Base-by-base conservation (phyloP, 83 land plant genomes). In the Larix sibirica region DNA sequence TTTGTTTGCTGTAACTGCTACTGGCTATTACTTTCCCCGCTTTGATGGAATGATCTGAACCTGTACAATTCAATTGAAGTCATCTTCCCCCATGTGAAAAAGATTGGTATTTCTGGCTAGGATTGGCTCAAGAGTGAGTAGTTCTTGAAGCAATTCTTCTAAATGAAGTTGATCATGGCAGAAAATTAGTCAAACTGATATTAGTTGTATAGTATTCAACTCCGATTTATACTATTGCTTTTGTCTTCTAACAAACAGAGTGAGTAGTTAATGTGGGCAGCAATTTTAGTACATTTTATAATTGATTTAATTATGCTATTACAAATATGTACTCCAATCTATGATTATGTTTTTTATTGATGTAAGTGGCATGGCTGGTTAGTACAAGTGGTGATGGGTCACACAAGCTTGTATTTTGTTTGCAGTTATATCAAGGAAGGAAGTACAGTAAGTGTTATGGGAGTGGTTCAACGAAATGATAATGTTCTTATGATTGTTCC, bases 381-480 rank as follows among this genome's bases (percentile, higher is more conserved):
- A 40, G 7, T 73, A 73, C 8, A 40, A 40, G 50, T 33, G 42
- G 40, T 73, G 77, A 73, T 73, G 77, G 24, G 20, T 44, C 24
- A 18, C 9, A 42, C 58, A 58, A 59, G 5, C 17, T 78, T 78
- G 40, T 56, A 26, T 78, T 44, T 58, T 26, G 31, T 23, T 40
- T 79, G 80, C 88, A 97, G 99, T 60, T 92, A 94, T 58, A 92
- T 97, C 76, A 92, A 94, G 85, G 98, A 97, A 89, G 99, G 99
- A 26, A 97, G 93, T 83, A 97, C 98, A 10, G 98, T 97, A 18
- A 97, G 96, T 79, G 96, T 97, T 58, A 91, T 97, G 94, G 99
- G 99, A 12, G 89, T 93, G 9, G 95, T 97, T 21, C 94, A 91
- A 67, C 86, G 96, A 83, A 94, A 95, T 66, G 99, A 97, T 26